phyloP scores from a whole-genome alignment of 2,329 filamentous ascomycete genomes.

The Alternaria conjuncta region DNA sequence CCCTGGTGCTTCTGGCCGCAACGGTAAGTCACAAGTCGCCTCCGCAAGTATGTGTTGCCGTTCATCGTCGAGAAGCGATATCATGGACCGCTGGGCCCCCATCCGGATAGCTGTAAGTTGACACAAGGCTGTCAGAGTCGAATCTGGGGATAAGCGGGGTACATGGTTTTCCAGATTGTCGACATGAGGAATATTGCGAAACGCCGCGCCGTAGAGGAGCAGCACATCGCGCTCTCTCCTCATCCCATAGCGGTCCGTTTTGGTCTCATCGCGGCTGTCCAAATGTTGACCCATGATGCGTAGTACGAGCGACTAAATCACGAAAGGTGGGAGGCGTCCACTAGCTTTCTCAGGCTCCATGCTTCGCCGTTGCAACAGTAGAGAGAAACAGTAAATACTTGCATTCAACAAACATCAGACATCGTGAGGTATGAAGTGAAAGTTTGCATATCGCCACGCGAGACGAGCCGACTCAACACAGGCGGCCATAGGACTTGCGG shows the following conservation, averaged over 20 bases:
- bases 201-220: slow-evolving; percentile 33
- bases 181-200: slow-evolving; percentile 31
- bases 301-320: not conserved
- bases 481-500: not conserved
- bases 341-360: not conserved
- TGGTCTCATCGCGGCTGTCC: not conserved
- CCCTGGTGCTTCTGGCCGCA: slow-evolving; percentile 18
- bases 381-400: not conserved
- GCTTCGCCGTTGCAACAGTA: not conserved
- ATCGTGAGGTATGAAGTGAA: slow-evolving; percentile 6
- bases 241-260: slow-evolving; percentile 15
- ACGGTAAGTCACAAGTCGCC: slow-evolving; percentile 39
- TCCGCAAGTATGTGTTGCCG: slow-evolving; percentile 49
- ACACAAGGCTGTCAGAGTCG: slow-evolving; percentile 42
- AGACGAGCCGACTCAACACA: slow-evolving; percentile 6
- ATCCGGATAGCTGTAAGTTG: slow-evolving; percentile 47
- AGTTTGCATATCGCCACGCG: slow-evolving; percentile 15
- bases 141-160: slow-evolving; percentile 32
- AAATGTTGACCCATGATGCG: slow-evolving; percentile 8
- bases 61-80: slow-evolving; percentile 46
- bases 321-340: not conserved
- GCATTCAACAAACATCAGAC: not conserved
- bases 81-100: slow-evolving; percentile 39
- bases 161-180: slow-evolving; percentile 18
- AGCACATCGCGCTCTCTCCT: slow-evolving; percentile 38